Evolutionary conservation across 169 alveolate genomes (phyloP), one percentile per base, ranked within the genome.

Genomic region (Plasmodium falciparum): DNA sequence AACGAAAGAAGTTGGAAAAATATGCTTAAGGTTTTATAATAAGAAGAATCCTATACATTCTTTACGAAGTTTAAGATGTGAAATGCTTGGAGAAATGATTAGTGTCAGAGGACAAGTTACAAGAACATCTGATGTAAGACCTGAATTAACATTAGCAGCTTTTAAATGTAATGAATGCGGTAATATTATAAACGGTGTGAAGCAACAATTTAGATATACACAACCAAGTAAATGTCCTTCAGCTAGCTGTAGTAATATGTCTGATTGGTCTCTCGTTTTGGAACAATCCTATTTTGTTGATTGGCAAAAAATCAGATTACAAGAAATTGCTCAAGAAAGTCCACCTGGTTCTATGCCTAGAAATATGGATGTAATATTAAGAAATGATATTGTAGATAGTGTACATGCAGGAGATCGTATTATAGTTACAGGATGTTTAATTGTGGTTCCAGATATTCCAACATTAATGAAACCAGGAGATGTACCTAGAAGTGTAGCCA

Each of bases 281-380:
- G 96, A 95, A 56, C 96, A 95, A 49, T 96, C 98, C 43, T 88
- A 90, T 22, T 98, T 98, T 90, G 93, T 97, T 7, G 99, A 98
- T 89, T 97, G 99, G 99, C 98, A 98, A 85, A 98, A 98, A 92
- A 91, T 98, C 13, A 95, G 89, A 69, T 73, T 98, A 1, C 98
- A 98, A 95, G 99, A 98, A 92, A 95, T 96, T 62, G 97, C 98
- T 20, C 96, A 94, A 61, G 99, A 97, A 66, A 97, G 98, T 33
- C 99, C 99, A 4, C 97, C 99, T 3, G 99, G 99, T 3, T 94
- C 99, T 11, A 98, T 98, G 99, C 99, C 99, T 12, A 92, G 99
- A 75, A 97, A 98, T 29, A 97, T 98, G 73, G 99, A 98, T 88
- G 98, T 98, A 3, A 97, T 98, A 22, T 92, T 97, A 73, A 95